These are phyloP conservation scores for Thraustotheca clavata DNA, from an alignment of 352 stramenopile genomes.

Conservation along the genomic window DNA sequence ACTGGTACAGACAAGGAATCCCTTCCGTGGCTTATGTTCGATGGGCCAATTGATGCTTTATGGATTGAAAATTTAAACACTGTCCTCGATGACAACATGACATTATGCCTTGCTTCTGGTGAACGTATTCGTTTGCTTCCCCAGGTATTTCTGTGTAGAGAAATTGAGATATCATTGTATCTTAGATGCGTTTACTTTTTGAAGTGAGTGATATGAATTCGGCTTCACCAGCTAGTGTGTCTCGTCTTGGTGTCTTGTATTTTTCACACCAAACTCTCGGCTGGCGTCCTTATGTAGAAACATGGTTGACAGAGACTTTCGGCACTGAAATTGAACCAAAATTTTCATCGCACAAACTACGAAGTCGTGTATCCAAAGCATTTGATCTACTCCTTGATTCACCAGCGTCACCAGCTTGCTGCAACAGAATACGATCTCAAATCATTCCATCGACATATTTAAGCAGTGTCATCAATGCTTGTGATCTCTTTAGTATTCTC, in stretches of 20 bases:
- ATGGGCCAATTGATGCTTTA: conserved; percentile 71
- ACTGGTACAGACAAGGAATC: conserved; percentile 11
- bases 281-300: conserved; percentile 53
- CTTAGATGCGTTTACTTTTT: conserved; percentile 87
- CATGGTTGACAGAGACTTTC: conserved; percentile 40
- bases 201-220: conserved; percentile 87
- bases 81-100: conserved; percentile 88
- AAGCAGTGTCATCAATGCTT: background rate
- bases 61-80: conserved; percentile 87
- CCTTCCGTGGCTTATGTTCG: conserved; percentile 81
- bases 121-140: conserved; percentile 79
- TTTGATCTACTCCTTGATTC: conserved; percentile 2
- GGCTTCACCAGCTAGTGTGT: conserved; percentile 89
- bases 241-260: conserved; percentile 87
- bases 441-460: background rate
- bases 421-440: background rate
- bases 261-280: conserved; percentile 58
- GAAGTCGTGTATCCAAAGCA: background rate
- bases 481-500: background rate
- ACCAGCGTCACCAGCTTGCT: background rate
- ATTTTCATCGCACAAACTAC: background rate
- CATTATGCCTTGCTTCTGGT: conserved; percentile 82
- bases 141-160: conserved; percentile 5
- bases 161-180: background rate
- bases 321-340: conserved; percentile 12